These are phyloP conservation scores for Yamadazyma aaseri DNA, from an alignment of 1,139 yeast species.

Conservation along the genomic window DNA sequence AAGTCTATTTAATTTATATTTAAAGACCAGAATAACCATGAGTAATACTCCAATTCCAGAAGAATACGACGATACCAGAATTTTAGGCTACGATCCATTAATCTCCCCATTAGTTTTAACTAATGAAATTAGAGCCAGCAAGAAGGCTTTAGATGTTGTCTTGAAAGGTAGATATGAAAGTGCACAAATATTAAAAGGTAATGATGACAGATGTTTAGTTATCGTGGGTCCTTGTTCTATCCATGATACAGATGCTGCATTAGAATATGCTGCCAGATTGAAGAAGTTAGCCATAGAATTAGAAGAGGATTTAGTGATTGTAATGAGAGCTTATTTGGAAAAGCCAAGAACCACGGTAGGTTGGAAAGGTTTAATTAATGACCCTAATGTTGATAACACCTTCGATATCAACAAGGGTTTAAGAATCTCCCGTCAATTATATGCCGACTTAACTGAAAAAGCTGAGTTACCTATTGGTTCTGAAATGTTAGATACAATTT, in stretches of 20 bases:
- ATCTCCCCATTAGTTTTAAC: conserved; percentile 85
- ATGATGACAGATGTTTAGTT: conserved; percentile 78
- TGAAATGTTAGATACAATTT: conserved; percentile 96
- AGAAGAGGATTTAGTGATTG: conserved; percentile 73
- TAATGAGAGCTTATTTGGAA: conserved; percentile 97
- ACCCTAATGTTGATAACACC: conserved; percentile 93
- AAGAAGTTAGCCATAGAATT: conserved; percentile 59
- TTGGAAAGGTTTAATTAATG: conserved; percentile 97
- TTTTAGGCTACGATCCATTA: conserved; percentile 86
- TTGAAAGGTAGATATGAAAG: conserved; percentile 76
- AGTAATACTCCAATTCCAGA: conserved; percentile 58
- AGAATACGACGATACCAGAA: conserved; percentile 85
- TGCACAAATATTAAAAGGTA: conserved; percentile 64
- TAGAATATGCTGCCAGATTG: conserved; percentile 78
- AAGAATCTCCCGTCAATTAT: conserved; percentile 82
- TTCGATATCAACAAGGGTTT: conserved; percentile 95
- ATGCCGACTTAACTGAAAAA: conserved; percentile 71
- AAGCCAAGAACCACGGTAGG: conserved; percentile 99
- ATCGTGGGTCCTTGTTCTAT: conserved; percentile 96
- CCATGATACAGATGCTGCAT: conserved; percentile 90
- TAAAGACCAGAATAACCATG: conserved; percentile 19
- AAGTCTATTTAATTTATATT: neutral
- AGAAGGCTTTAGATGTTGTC: conserved; percentile 63
- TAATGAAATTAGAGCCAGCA: conserved; percentile 71
- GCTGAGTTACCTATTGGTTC: conserved; percentile 86